Base-by-base conservation (phyloP, 1,139 yeast genomes). In the Tardiomyces blankii region DNA sequence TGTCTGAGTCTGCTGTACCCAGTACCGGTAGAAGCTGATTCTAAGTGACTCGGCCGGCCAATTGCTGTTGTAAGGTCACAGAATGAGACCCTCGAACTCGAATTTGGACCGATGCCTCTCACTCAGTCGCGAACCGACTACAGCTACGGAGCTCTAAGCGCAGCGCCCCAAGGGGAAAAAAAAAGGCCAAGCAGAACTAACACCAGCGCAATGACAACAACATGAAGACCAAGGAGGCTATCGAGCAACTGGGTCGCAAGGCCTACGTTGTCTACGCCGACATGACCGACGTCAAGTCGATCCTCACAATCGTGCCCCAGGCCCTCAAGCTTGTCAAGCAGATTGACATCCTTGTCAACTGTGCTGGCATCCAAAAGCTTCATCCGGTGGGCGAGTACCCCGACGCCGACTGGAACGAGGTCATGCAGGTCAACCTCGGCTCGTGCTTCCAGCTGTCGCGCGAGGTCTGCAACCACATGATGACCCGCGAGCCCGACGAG, bases 311-410 rank as follows among this genome's bases (percentile, higher is more conserved):
- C 16, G 57, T 69, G 6, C 49, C 56, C 14, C 49, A 61, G 39
- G 64, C 70, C 0, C 47, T 67, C 41, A 51, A 58, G 18, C 52
- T 58, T 8, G 19, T 16, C 11, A 59, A 62, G 1, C 56, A 61
- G 35, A 67, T 76, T 48, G 78, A 76, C 54, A 69, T 76, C n/a
- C 66, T 79, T 33, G 61, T 77, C 51, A 77, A 77, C 56, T 75
- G 77, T 54, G 82, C 81, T 6, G 82, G 82, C 11, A 70, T 75
- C 48, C 66, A 67, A 41, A 51, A 61, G 12, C 62, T 76, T 21
- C 59, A 57, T 21, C 62, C 66, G 2, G 64, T 70, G 23, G 67
- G 63, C 23, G 61, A 59, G 21, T 66, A 69, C 49, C 66, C 71
- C 5, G 68, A 67, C 23, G 67, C 65, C 11, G 67, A 64, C 33